phyloP scores from a whole-genome alignment of 1,284 basidiomycete genomes.

The Tilletia indica region DNA sequence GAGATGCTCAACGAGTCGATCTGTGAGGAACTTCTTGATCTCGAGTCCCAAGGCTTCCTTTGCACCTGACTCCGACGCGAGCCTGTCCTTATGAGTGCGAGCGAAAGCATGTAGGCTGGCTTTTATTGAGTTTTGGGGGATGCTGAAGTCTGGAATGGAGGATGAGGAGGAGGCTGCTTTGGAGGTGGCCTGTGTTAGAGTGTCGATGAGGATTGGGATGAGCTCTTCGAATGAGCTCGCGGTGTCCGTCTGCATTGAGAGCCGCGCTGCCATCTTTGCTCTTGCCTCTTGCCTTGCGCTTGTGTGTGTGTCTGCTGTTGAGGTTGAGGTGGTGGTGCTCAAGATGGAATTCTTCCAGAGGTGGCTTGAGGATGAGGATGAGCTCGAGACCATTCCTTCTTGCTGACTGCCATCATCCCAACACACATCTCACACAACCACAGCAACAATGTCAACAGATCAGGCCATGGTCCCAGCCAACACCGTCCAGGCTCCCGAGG shows the following conservation, averaged over 20 bases:
- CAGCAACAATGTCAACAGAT: constrained; percentile 2
- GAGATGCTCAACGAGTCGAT: background rate
- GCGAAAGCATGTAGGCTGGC: background rate
- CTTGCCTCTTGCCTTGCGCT: background rate
- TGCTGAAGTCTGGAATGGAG: background rate
- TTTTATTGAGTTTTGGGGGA: background rate
- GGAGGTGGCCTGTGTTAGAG: too few species aligned
- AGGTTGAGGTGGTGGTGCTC: background rate
- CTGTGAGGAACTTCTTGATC: constrained; percentile 3
- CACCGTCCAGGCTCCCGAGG: constrained; percentile 27
- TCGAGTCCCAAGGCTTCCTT: background rate
- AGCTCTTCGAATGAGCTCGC: background rate
- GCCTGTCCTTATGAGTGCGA: background rate
- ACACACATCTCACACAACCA: background rate
- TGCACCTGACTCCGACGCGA: background rate
- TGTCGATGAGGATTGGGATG: background rate
- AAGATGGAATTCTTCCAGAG: background rate
- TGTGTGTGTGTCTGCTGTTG: background rate
- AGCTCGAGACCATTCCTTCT: too few species aligned
- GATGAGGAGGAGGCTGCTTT: background rate
- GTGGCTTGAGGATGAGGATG: too few species aligned
- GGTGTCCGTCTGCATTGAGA: background rate
- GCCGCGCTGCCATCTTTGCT: constrained; percentile 5
- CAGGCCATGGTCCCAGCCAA: background rate
- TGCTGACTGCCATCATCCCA: background rate